These are phyloP conservation scores for Lophiostoma macrostomum DNA, from an alignment of 495 filamentous ascomycete genomes.

Conservation along the genomic window DNA sequence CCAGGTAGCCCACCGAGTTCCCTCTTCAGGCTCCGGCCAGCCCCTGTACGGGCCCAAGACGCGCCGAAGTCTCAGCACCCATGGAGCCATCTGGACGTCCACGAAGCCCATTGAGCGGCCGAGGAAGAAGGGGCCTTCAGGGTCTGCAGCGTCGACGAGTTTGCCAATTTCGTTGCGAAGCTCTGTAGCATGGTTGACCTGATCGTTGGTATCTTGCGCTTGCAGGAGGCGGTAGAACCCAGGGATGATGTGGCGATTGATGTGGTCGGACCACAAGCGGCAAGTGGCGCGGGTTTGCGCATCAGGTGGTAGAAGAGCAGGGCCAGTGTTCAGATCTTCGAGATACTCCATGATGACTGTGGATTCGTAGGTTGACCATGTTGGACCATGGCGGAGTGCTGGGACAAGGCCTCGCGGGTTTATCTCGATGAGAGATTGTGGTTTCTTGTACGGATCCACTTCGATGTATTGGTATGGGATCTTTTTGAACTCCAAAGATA, in stretches of 20 bases:
- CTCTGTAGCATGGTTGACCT: constrained; percentile 59
- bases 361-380: constrained; percentile 88
- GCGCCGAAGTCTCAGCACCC: constrained; percentile 70
- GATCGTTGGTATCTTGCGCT: constrained; percentile 63
- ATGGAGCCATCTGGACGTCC: constrained; percentile 86
- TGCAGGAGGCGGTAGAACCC: constrained; percentile 76
- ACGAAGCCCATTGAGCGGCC: constrained; percentile 71
- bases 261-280: constrained; percentile 84
- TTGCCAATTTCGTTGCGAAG: constrained; percentile 67
- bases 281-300: constrained; percentile 71
- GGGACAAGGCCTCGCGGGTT: constrained; percentile 89
- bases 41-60: constrained; percentile 77
- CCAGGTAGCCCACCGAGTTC: constrained; percentile 73
- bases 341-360: constrained; percentile 89
- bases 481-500: constrained; percentile 82
- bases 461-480: constrained; percentile 89
- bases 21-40: constrained; percentile 70
- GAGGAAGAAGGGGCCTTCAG: constrained; percentile 77
- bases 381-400: constrained; percentile 68
- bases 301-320: constrained; percentile 63
- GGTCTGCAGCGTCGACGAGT: constrained; percentile 68
- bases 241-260: constrained; percentile 80
- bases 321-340: constrained; percentile 67
- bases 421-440: constrained; percentile 71
- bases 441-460: constrained; percentile 83